Conservation (phyloP, 106 monocot genomes). For the Amphibolis antarctica region DNA sequence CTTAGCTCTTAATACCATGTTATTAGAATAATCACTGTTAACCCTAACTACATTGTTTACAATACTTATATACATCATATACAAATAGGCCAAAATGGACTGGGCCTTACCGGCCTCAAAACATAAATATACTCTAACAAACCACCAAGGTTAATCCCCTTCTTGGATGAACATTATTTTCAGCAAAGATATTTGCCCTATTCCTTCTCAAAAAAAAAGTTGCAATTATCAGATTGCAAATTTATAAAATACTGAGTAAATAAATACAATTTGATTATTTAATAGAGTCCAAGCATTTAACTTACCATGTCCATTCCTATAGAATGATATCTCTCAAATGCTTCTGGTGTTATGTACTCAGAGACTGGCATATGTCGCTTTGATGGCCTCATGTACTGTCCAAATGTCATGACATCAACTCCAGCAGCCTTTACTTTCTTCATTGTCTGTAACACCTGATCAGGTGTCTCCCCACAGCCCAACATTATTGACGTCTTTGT, state of each 20-base stretch:
- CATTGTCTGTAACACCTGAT: conserved; percentile 68
- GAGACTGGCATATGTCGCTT: conserved; percentile 85
- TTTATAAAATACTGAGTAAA: not conserved
- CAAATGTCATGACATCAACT: conserved; percentile 87
- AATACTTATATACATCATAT: no score
- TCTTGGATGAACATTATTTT: no score
- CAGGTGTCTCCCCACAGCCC: conserved; percentile 77
- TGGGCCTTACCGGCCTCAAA: no score
- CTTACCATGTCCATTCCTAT: conserved; percentile 69
- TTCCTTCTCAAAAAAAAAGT: no score
- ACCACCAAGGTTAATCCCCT: no score
- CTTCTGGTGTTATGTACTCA: conserved; percentile 73
- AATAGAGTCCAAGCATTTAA: not conserved
- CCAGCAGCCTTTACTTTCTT: conserved; percentile 71
- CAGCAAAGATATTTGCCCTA: no score
- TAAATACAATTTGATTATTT: not conserved
- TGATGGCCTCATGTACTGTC: conserved; percentile 83
- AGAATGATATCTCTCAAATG: conserved; percentile 55
- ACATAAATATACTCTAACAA: no score
- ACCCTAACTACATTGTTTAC: no score
- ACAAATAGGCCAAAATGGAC: no score
- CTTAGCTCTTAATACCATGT: no score
- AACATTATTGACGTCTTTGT: conserved; percentile 88
- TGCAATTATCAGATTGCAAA: no score
- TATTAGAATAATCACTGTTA: no score